Conservation (phyloP, 441 rosid species). For the Populus hybrid region DNA sequence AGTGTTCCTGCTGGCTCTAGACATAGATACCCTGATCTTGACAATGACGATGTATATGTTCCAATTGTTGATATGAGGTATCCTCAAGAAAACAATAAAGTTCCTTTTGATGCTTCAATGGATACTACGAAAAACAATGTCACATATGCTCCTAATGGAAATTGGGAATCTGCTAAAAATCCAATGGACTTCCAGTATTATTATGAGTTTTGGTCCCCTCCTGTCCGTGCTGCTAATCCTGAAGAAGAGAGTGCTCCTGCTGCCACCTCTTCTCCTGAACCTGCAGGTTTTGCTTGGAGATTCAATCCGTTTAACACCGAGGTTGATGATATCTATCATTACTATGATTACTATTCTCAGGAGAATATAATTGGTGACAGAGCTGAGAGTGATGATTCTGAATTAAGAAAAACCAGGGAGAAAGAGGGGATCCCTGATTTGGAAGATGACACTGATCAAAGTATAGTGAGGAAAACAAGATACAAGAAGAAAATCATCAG, state of each 20-base stretch:
- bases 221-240: neutral
- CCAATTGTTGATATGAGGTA: neutral
- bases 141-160: neutral
- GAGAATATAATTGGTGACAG: neutral
- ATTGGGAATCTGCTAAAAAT: neutral
- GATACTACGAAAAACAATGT: neutral
- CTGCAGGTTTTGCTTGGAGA: neutral
- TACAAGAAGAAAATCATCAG: conserved; percentile 1
- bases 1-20: neutral
- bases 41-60: neutral
- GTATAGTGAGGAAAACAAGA: conserved; percentile 1
- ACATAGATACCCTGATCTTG: neutral
- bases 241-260: conserved; percentile 3
- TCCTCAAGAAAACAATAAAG: neutral
- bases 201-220: conserved; percentile 3
- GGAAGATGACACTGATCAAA: conserved; percentile 27
- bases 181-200: neutral
- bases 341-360: neutral
- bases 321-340: neutral
- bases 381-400: neutral
- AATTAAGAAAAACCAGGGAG: conserved; percentile 24
- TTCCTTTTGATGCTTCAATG: neutral
- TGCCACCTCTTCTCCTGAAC: conserved; percentile 5
- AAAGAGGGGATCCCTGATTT: conserved; percentile 41
- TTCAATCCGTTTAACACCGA: neutral